A percentile compares a stretch with the other conserved stretches of the same genome.
Conservation (phyloP, 345 rosid genomes). For the Bruguiera sexangula region DNA sequence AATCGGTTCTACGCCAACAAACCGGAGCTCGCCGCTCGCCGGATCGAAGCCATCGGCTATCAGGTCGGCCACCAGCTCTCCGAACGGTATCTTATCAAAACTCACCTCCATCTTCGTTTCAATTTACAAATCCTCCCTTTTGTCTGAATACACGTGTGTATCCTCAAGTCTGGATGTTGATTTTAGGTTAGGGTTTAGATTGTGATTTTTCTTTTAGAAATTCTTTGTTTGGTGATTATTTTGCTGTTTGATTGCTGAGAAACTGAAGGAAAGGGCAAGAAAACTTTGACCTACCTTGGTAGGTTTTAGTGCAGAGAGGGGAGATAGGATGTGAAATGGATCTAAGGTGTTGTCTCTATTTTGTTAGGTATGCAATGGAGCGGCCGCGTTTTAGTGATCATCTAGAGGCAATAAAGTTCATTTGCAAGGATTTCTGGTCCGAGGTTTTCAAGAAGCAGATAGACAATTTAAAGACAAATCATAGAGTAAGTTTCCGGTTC, state of each 20-base stretch:
- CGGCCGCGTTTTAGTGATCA: slow-evolving; percentile 87
- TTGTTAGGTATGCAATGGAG: slow-evolving; percentile 82
- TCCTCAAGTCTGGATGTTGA: not conserved
- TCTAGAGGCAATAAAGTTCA: slow-evolving; percentile 95
- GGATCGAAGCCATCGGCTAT: slow-evolving; percentile 97
- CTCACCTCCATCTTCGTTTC: not conserved
- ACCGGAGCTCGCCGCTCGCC: slow-evolving; percentile 97
- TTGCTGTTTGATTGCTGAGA: slow-evolving; percentile 20
- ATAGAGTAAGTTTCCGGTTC: slow-evolving; percentile 47
- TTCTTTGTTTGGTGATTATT: not conserved
- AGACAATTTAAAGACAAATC: slow-evolving; percentile 94
- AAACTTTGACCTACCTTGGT: not conserved
- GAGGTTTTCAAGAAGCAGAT: slow-evolving; percentile 98
- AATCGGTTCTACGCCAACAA: slow-evolving; percentile 77
- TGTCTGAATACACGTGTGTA: not conserved
- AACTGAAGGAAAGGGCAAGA: slow-evolving; percentile 1
- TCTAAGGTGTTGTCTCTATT: not conserved
- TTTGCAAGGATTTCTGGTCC: slow-evolving; percentile 98
- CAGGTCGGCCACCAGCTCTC: slow-evolving; percentile 99
- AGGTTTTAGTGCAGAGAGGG: not conserved
- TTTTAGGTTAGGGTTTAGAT: not conserved
- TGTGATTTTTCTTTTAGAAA: not conserved
- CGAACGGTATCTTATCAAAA: slow-evolving; percentile 50
- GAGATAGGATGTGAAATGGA: not conserved
- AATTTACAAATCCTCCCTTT: not conserved